These are phyloP conservation scores for Tetradesmus obliquus DNA, from an alignment of 139 green algal genomes.

Conservation along the genomic window DNA sequence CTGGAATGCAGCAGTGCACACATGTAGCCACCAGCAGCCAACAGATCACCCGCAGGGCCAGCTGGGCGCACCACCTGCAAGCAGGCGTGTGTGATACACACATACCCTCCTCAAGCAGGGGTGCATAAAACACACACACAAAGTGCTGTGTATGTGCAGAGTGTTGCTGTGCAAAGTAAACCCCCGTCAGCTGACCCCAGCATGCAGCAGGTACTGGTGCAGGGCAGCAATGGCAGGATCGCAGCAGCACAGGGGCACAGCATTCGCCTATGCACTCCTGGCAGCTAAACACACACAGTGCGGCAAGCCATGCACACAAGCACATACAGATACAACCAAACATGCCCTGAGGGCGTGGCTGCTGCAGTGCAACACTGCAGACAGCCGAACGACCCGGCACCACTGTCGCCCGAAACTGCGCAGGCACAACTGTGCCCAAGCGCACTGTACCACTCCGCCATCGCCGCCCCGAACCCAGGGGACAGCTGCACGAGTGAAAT, in stretches of 20 bases:
- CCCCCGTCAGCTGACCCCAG: too few species aligned
- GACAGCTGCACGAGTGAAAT: neutral
- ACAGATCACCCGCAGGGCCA: neutral
- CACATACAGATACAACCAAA: neutral
- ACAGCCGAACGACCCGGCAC: too few species aligned
- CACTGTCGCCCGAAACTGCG: too few species aligned
- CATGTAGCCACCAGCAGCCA: neutral
- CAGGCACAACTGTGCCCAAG: neutral
- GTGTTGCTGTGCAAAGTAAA: too few species aligned
- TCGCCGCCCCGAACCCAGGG: neutral
- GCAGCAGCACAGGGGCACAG: too few species aligned
- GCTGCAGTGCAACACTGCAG: too few species aligned
- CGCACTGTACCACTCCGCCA: neutral
- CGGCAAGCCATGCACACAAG: neutral
- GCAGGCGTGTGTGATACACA: neutral
- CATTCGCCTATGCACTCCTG: neutral
- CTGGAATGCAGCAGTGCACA: neutral
- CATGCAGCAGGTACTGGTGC: neutral
- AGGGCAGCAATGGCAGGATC: neutral
- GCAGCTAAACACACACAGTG: neutral
- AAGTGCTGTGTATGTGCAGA: too few species aligned
- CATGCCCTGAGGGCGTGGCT: neutral
- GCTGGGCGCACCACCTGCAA: neutral
- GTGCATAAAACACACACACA: too few species aligned
- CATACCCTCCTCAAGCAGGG: too few species aligned